Base-by-base conservation (phyloP, 805 yeast species). In the Starmerella apicola region DNA sequence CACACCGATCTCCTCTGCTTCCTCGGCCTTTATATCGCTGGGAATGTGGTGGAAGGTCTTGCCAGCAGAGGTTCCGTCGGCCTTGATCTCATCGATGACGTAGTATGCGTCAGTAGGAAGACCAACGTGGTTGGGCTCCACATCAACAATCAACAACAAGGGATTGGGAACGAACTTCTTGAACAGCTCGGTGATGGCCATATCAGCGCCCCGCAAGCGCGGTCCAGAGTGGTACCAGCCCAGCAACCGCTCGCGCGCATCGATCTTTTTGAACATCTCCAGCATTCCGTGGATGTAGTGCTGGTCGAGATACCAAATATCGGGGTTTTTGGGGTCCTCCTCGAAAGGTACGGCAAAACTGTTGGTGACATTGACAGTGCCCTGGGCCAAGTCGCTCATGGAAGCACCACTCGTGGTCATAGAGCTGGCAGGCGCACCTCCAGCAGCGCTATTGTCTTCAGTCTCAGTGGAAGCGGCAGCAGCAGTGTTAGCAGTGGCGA, bases 191-290 rank as follows among this genome's bases (percentile, higher is more conserved):
- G 88, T 88, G 55, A 91, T 91, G 57, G 81, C 82, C 48, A 91
- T 67, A 58, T 91, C 99, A 13, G 93, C 78, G 1, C 86, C 72
- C 52, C 75, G 77, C 49, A 93, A 71, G 59, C 85, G 85, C 16
- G 97, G 96, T 4, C 98, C 99, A 7, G 95, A 79, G 61, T 91
- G 99, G 59, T 91, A 91, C 99, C 99, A 91, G n/a, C 99, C 99
- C 57, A 91, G 77, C 35, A 91, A 69, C 58, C 76, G 82, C 61
- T 91, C 99, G 63, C 83, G 86, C 16, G 99, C 99, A 64, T 86
- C 93, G 59, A 91, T 86, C 61, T 93, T 91, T 59, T 82, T 84
- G 65, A 85, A 88, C 99, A 91, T 91, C 51, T 85, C 95, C 49
- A 85, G 79, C 99, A 91, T 91, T 39, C 81, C 74, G 57, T 88